Conservation (phyloP, 768 basidiomycete genomes). For the Epithele typhae region DNA sequence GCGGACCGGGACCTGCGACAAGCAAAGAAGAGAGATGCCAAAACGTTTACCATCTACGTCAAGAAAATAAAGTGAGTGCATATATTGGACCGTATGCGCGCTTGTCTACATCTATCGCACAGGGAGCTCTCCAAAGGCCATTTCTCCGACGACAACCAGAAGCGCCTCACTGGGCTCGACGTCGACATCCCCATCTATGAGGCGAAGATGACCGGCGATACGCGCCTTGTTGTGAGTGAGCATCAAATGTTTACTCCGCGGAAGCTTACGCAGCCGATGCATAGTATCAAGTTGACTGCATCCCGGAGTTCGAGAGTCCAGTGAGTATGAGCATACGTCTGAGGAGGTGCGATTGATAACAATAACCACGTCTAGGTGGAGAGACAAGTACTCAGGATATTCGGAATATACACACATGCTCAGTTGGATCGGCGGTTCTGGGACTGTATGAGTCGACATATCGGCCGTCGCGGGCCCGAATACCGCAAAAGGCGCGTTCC, state of each 20-base stretch:
- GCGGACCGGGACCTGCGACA: conserved; percentile 49
- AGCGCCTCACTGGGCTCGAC: conserved; percentile 42
- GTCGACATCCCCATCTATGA: conserved; percentile 58
- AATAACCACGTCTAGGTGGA: too few species aligned
- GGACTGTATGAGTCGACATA: conserved; percentile 39
- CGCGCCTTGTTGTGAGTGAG: conserved; percentile 20
- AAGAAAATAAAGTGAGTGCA: conserved; percentile 60
- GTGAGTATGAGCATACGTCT: too few species aligned
- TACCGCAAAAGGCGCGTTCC: conserved; percentile 46
- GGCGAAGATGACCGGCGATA: conserved; percentile 53
- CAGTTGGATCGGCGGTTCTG: conserved; percentile 41
- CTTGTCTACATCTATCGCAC: neutral
- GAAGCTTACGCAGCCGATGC: conserved; percentile 21
- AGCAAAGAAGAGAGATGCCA: conserved; percentile 37
- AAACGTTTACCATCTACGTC: conserved; percentile 46
- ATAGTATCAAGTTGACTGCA: conserved; percentile 20
- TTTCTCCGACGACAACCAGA: conserved; percentile 68
- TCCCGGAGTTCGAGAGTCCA: conserved; percentile 15
- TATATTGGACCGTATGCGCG: too few species aligned
- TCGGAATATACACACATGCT: conserved; percentile 45
- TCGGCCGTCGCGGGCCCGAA: conserved; percentile 39
- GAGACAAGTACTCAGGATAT: conserved; percentile 47
- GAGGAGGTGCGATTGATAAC: too few species aligned
- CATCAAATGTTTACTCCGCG: conserved; percentile 2
- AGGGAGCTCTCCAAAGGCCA: conserved; percentile 69